A percentile compares a stretch with the other conserved stretches of the same genome.
phyloP scores from a whole-genome alignment of 306 rosid species.

The Trifolium fragiferum region DNA sequence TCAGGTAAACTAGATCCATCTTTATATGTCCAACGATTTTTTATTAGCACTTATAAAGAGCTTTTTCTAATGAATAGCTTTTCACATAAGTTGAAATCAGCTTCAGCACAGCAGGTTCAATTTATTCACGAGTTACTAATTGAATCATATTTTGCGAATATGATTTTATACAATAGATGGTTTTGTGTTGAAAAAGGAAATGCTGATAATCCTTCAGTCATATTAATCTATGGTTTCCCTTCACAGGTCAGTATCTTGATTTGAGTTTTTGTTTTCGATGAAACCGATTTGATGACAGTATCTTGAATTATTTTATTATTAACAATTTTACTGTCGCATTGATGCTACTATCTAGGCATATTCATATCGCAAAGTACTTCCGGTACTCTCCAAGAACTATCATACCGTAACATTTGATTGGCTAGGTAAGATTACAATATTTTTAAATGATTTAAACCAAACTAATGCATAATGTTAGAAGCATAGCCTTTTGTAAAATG shows the following conservation, averaged over 20 bases:
- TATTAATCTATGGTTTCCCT: constrained; percentile 90
- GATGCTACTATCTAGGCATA: constrained; percentile 69
- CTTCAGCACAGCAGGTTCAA: neutral
- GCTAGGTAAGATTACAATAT: constrained; percentile 61
- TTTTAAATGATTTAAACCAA: neutral
- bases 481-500: constrained; percentile 3
- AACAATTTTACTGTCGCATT: constrained; percentile 32
- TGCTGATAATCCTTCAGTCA: constrained; percentile 73
- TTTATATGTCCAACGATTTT: constrained; percentile 7
- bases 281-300: neutral
- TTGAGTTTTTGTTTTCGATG: no score
- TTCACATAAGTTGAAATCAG: neutral
- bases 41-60: neutral
- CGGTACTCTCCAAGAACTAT: constrained; percentile 68
- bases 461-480: constrained; percentile 8
- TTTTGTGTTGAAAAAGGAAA: constrained; percentile 87
- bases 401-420: constrained; percentile 82
- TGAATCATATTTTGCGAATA: constrained; percentile 52
- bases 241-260: constrained; percentile 53
- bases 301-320: constrained; percentile 7
- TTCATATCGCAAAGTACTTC: constrained; percentile 87
- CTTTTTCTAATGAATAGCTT: neutral
- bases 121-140: constrained; percentile 40
- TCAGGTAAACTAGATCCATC: constrained; percentile 57
- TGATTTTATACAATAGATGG: constrained; percentile 86